Evolutionary conservation across 192 early-diverging fungal species (phyloP).

Genomic region (Backusella luteola): DNA sequence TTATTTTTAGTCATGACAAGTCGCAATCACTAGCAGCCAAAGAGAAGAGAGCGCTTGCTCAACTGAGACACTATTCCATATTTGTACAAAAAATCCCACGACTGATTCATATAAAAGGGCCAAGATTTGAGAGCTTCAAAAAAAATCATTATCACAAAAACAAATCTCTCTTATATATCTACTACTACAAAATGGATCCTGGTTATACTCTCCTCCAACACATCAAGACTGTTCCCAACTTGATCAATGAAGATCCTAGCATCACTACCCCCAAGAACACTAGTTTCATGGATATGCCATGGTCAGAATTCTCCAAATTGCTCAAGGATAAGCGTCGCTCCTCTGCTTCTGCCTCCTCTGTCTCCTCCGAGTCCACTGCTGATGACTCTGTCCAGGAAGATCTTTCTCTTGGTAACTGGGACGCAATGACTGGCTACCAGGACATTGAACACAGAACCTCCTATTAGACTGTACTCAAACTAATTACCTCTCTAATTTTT

Average conservation of each 20-base stretch:
- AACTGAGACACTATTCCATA: not conserved
- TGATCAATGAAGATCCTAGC: constrained; percentile 39
- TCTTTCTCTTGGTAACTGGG: constrained; percentile 23
- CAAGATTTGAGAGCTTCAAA: not conserved
- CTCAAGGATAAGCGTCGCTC: constrained; percentile 14
- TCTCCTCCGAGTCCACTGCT: constrained; percentile 1
- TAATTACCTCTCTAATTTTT: not conserved
- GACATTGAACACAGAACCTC: constrained; percentile 1
- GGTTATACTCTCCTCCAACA: constrained; percentile 36
- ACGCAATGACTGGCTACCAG: constrained; percentile 30
- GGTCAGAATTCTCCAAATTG: constrained; percentile 38
- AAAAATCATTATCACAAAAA: not conserved
- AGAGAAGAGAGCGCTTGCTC: not conserved
- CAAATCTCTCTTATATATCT: not conserved
- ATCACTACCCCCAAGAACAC: constrained; percentile 39
- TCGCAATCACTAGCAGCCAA: not conserved
- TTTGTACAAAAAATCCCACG: constrained; percentile 1
- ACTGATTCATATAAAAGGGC: constrained; percentile 2
- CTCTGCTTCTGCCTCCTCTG: not conserved
- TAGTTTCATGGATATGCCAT: constrained; percentile 39
- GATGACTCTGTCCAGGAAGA: constrained; percentile 8
- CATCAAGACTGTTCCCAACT: constrained; percentile 39
- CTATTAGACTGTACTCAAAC: not conserved
- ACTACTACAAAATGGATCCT: constrained; percentile 34
- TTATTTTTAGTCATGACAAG: not conserved